Conservation (phyloP, 257 asterid genomes). For the Ballota nigra region DNA sequence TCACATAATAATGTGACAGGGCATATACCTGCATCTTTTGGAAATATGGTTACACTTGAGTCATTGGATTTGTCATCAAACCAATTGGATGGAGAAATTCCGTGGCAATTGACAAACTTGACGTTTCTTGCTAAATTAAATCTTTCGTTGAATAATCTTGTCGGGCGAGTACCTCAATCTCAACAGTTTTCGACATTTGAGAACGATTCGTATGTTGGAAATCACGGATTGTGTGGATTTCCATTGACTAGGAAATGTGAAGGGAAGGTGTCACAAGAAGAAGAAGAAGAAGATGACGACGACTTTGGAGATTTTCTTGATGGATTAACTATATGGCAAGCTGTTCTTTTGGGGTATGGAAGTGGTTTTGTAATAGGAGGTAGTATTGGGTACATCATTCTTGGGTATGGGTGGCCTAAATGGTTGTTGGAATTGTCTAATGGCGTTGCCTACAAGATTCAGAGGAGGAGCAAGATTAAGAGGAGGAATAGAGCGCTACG, state of each 20-base stretch:
- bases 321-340: slow-evolving; percentile 14
- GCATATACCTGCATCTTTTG: not conserved
- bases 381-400: not conserved
- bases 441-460: not conserved
- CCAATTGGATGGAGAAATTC: not conserved
- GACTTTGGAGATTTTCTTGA: not conserved
- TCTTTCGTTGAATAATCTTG: not conserved
- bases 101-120: not conserved
- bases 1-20: not conserved
- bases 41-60: not conserved
- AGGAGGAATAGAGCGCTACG: not conserved
- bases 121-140: not conserved
- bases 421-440: not conserved
- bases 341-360: slow-evolving; percentile 11
- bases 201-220: not conserved
- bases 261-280: not conserved
- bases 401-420: not conserved
- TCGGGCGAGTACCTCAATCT: not conserved
- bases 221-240: not conserved
- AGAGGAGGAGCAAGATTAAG: not conserved
- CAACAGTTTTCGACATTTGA: not conserved
- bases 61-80: not conserved
- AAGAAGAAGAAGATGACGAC: not conserved
- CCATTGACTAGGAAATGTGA: not conserved
- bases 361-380: slow-evolving; percentile 3